Evolutionary conservation across 208 protist species (phyloP).

Genomic region (Wallacemonas sp.): DNA sequence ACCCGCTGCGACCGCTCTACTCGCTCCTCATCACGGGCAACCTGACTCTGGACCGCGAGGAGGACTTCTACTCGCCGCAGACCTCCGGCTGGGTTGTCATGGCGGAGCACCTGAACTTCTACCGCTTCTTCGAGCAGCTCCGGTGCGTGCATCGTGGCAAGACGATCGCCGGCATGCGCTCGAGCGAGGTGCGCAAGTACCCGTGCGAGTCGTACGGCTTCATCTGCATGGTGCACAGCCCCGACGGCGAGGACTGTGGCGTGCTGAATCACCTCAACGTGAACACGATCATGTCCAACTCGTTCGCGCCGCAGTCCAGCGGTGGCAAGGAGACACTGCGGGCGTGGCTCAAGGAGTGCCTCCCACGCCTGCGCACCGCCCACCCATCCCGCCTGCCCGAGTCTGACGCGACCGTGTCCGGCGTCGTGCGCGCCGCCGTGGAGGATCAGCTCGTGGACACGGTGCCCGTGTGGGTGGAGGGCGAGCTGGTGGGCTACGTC

Average conservation of each 20-base stretch:
- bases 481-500: constrained; percentile 87
- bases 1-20: constrained; percentile 58
- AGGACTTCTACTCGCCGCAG: constrained; percentile 91
- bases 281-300: constrained; percentile 74
- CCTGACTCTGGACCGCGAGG: constrained; percentile 70
- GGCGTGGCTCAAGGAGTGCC: constrained; percentile 35
- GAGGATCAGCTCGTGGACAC: constrained; percentile 60
- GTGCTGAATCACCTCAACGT: constrained; percentile 98
- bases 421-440: not conserved
- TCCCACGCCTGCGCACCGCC: constrained; percentile 51
- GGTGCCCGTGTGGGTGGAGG: constrained; percentile 93
- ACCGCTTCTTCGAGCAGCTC: constrained; percentile 99
- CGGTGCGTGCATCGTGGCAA: constrained; percentile 98
- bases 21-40: constrained; percentile 85
- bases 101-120: constrained; percentile 99
- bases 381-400: constrained; percentile 15
- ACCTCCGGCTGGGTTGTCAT: constrained; percentile 96
- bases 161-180: constrained; percentile 98
- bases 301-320: constrained; percentile 23
- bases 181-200: constrained; percentile 98
- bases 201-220: constrained; percentile 99
- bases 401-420: not conserved
- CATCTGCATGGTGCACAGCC: constrained; percentile 99
- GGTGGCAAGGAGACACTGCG: constrained; percentile 20
- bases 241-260: constrained; percentile 99